Base-by-base conservation (phyloP, 2,329 filamentous ascomycete genomes). In the Neospermospora avenae region DNA sequence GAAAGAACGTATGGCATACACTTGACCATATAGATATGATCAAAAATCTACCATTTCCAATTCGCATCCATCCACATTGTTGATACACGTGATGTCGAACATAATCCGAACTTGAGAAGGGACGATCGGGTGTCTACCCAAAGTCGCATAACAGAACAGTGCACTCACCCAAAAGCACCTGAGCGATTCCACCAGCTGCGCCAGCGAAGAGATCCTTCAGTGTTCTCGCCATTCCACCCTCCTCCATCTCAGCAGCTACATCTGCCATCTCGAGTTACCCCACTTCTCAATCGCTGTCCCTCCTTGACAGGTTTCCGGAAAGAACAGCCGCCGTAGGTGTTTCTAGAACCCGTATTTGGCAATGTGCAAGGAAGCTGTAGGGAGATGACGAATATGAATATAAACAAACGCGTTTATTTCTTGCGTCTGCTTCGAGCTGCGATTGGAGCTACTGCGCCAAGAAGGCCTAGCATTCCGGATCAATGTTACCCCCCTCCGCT, bases 131-230 rank as follows among this genome's bases (percentile, higher is more conserved):
- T n/a, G 42, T 49, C 24, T 20, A 22, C 44, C 16, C 46, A 41
- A 42, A 18, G n/a, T 55, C 53, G 16, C n/a, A n/a, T 22, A 53
- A 46, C 62, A 28, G 52, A 61, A 57, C 22, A 46, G 57, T n/a
- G 44, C 57, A 81, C 85, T 77, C 78, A 96, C 93, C 93, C 67
- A 98, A 83, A 64, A 99, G 78, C 45, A 99, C 95, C 77, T 99
- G 95, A 18, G 95, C 93, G 69, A 98, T 82, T 69, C 95, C 95
- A 65, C 95, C 95, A 7, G 88, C 89, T 61, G 95, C 95, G 39
- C 95, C 95, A 11, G 95, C 85, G 72, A 93, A 89, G 61, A 99
- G 80, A 77, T 99, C 95, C 80, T 98, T 99, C 59, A 72, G 55
- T 18, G 70, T 71, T 51, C 69, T 65, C 63, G 61, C 61, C 61